Evolutionary conservation across 1,139 yeast species (phyloP), one percentile per base, ranked within the genome.

Genomic region (Candida sp.): DNA sequence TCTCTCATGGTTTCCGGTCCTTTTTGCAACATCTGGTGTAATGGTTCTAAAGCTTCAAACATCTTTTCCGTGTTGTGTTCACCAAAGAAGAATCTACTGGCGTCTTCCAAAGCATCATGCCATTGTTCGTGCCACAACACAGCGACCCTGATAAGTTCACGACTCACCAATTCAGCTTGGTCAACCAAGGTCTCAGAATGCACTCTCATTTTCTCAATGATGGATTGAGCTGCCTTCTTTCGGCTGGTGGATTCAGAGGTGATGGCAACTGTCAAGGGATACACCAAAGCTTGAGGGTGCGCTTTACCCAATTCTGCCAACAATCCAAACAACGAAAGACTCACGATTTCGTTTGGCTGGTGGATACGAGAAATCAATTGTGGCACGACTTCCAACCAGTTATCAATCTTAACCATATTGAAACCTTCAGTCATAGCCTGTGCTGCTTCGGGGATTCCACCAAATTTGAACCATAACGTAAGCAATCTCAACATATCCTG

Each of bases 51-150:
- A 1, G 93, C 93, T 30, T 90, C 87, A 69, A 89, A 89, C 98
- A 94, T 96, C 66, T 91, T 92, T 52, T 92, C 97, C 7, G 96
- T 89, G 63, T 94, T 91, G 61, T 91, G 96, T 56, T 96, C 99
- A 35, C 97, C 97, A 69, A 92, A 94, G 73, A 89, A 96, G 50
- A 90, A 81, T 54, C 98, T 79, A 3, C 97, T 92, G 0, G 99
- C 99, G 72, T 94, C 98, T 66, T 96, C 99, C 39, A 96, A 75
- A 1, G 97, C 98, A 70, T 93, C 99, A 62, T 93, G 93, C 99
- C 99, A 96, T 66, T 89, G 89, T 64, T 96, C 99, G 62, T 92
- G 97, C 98, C 99, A 93, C 56, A 94, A 73, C 1, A 94, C 98
- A 0, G 98, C 98, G 12, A 92, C 97, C 58, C 99, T 77, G 57